These are phyloP conservation scores for Ceratocystis destructans DNA, from an alignment of 2,329 filamentous ascomycete species.

Conservation along the genomic window DNA sequence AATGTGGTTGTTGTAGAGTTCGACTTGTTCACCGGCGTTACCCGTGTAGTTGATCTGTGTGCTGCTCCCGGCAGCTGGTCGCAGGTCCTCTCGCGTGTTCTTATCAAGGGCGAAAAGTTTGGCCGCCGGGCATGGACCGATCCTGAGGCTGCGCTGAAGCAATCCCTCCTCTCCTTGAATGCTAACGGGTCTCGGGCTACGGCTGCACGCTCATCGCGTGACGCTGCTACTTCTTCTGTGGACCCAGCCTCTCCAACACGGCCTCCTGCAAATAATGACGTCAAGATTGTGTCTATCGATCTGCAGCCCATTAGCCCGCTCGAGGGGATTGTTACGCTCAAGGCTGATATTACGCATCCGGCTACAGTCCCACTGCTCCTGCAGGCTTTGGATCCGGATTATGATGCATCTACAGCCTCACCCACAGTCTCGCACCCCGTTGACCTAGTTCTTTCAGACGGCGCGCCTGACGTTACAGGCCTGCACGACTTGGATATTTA, in stretches of 20 bases:
- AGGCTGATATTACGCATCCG: conserved; percentile 94
- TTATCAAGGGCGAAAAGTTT: conserved; percentile 89
- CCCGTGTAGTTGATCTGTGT: conserved; percentile 87
- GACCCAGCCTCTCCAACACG: not conserved
- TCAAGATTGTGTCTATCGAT: conserved; percentile 87
- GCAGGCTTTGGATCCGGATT: conserved; percentile 64
- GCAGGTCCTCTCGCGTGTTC: conserved; percentile 80
- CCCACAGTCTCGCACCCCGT: conserved; percentile 58
- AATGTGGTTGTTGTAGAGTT: conserved; percentile 48
- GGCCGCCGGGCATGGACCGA: conserved; percentile 79
- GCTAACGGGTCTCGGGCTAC: conserved; percentile 16
- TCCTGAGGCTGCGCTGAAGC: conserved; percentile 49
- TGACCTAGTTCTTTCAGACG: conserved; percentile 88
- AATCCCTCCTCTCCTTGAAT: conserved; percentile 15
- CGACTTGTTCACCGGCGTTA: conserved; percentile 80
- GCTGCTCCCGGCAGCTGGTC: conserved; percentile 96
- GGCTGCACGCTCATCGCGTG: conserved; percentile 5
- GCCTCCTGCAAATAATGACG: conserved; percentile 20
- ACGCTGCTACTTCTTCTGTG: conserved; percentile 41
- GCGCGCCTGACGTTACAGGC: conserved; percentile 90
- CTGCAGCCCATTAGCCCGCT: conserved; percentile 90
- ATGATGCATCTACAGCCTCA: conserved; percentile 32
- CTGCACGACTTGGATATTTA: conserved; percentile 97
- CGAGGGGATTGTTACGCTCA: conserved; percentile 79
- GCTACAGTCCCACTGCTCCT: conserved; percentile 85